Evolutionary conservation across 495 filamentous ascomycete genomes (phyloP).

Genomic region (Neurospora intermedia): DNA sequence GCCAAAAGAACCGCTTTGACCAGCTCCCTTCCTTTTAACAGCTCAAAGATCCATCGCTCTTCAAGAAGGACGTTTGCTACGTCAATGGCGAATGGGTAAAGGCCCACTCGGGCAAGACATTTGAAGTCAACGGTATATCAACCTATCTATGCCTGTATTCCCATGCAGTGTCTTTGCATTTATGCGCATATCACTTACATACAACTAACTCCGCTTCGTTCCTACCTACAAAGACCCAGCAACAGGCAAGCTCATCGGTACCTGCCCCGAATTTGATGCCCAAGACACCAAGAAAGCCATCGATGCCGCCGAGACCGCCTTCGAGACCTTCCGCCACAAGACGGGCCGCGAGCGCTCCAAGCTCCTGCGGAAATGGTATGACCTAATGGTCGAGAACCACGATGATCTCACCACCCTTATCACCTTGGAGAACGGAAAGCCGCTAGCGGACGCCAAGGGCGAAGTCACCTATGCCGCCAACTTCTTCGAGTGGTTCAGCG

Average conservation of each 20-base stretch:
- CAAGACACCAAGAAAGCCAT: constrained; percentile 72
- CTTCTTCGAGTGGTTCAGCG: constrained; percentile 78
- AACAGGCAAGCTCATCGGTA: constrained; percentile 68
- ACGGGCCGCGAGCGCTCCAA: constrained; percentile 73
- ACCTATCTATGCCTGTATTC: neutral
- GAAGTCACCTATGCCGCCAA: constrained; percentile 63
- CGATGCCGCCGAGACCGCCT: constrained; percentile 60
- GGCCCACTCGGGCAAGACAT: constrained; percentile 66
- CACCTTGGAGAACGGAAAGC: constrained; percentile 76
- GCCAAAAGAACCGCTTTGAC: neutral
- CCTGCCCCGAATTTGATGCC: constrained; percentile 68
- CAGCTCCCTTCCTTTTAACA: constrained; percentile 1
- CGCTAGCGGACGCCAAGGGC: constrained; percentile 58
- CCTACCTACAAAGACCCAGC: constrained; percentile 52
- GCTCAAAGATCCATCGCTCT: constrained; percentile 75
- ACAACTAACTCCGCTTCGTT: neutral
- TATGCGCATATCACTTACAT: neutral
- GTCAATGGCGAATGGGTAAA: constrained; percentile 79
- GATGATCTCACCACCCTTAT: constrained; percentile 86
- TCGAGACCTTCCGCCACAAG: constrained; percentile 61
- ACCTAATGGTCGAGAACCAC: constrained; percentile 75
- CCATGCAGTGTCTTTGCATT: neutral
- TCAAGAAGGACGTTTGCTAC: constrained; percentile 68
- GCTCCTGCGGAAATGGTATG: constrained; percentile 82
- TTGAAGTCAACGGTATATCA: constrained; percentile 57